Conservation (phyloP, 2,329 filamentous ascomycete genomes). For the Paraconiothyrium brasiliense region DNA sequence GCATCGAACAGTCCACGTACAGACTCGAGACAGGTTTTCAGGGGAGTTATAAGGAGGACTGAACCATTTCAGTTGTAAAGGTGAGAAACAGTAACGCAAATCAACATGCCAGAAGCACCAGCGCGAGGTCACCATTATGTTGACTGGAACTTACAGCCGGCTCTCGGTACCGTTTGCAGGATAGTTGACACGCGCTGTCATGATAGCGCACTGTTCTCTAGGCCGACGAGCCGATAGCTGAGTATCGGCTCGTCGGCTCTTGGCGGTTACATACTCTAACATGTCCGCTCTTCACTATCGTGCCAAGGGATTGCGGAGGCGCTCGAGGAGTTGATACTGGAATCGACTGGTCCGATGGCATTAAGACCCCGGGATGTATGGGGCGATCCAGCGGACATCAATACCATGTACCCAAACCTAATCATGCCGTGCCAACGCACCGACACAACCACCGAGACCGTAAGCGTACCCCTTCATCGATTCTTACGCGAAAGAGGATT, state of each 20-base stretch:
- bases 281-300: neutral
- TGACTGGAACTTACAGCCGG: neutral
- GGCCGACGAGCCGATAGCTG: slow-evolving; percentile 5
- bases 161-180: slow-evolving; percentile 8
- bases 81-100: neutral
- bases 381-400: neutral
- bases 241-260: slow-evolving; percentile 3
- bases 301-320: neutral
- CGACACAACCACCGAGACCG: too few relatives aligned
- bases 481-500: too few relatives aligned
- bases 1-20: neutral
- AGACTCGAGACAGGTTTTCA: neutral
- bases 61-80: neutral
- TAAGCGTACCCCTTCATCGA: too few relatives aligned
- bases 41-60: neutral
- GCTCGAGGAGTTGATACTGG: neutral
- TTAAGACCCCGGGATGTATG: neutral
- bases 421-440: too few relatives aligned
- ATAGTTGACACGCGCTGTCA: slow-evolving; percentile 8
- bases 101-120: neutral
- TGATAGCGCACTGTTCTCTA: slow-evolving; percentile 3
- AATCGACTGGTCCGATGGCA: neutral
- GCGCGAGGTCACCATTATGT: neutral
- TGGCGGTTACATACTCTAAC: neutral
- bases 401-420: too few relatives aligned